These are phyloP conservation scores for Apiospora malaysiana DNA, from an alignment of 2,329 filamentous ascomycete species.

Conservation along the genomic window DNA sequence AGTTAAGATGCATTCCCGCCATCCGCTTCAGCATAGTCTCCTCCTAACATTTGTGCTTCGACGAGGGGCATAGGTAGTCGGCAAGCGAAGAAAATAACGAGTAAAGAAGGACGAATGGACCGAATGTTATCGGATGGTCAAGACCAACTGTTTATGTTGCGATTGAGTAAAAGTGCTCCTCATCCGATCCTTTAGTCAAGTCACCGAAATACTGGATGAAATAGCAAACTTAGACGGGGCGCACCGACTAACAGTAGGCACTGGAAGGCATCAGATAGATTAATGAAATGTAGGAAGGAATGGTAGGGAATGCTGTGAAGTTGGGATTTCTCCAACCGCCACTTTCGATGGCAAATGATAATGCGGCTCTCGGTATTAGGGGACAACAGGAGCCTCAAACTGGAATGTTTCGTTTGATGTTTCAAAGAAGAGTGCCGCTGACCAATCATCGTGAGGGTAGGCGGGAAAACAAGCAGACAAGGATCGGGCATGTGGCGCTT, in stretches of 20 bases:
- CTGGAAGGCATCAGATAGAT: constrained; percentile 3
- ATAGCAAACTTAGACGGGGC: not conserved
- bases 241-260: not conserved
- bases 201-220: too few species aligned
- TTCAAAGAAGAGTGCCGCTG: constrained; percentile 23
- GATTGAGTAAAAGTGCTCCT: not conserved
- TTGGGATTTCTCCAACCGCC: too few species aligned
- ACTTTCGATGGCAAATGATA: not conserved
- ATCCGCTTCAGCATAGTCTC: not conserved
- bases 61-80: not conserved
- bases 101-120: not conserved
- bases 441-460: constrained; percentile 22
- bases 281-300: too few species aligned
- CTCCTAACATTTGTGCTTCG: not conserved
- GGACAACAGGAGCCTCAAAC: constrained; percentile 10
- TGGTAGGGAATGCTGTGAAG: not conserved
- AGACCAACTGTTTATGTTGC: not conserved
- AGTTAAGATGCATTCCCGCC: not conserved
- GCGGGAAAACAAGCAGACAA: not conserved
- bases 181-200: not conserved
- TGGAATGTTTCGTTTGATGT: constrained; percentile 28
- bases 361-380: not conserved
- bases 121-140: not conserved
- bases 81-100: not conserved
- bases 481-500: not conserved